Conservation (phyloP, 805 yeast genomes). For the Hanseniaspora hatyaiensis region DNA sequence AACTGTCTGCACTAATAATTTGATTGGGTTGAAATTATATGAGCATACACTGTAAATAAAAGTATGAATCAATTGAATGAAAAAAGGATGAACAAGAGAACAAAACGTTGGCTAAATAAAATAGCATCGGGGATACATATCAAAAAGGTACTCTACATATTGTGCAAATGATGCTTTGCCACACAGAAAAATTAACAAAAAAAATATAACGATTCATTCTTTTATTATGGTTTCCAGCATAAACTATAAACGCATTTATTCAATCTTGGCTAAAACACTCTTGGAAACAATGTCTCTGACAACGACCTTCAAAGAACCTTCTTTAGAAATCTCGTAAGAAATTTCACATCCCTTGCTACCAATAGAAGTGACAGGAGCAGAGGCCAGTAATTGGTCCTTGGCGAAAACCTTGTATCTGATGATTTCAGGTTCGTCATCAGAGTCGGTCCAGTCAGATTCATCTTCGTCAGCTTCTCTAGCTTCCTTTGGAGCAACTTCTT, state of each 20-base stretch:
- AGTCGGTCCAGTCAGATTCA: conserved; percentile 37
- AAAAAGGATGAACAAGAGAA: no score
- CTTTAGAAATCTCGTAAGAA: conserved; percentile 43
- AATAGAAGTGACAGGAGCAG: conserved; percentile 61
- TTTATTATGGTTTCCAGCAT: no score
- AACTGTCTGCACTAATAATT: no score
- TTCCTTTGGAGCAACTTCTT: conserved; percentile 44
- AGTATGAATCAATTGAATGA: no score
- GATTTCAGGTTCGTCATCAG: conserved; percentile 86
- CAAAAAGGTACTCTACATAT: no score
- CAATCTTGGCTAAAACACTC: conserved; percentile 47
- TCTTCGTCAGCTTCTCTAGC: conserved; percentile 41
- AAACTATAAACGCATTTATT: conserved; percentile 24
- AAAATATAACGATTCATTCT: no score
- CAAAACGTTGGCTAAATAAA: no score
- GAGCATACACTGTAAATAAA: no score
- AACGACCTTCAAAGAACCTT: conserved; percentile 46
- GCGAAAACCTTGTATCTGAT: conserved; percentile 61
- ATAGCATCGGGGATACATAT: no score
- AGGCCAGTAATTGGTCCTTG: conserved; percentile 66
- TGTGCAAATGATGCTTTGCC: no score
- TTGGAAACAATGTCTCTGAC: conserved; percentile 57
- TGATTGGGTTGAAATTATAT: no score
- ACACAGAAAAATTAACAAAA: no score
- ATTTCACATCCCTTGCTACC: conserved; percentile 52